A percentile compares a stretch with the other conserved stretches of the same genome.
phyloP scores from a whole-genome alignment of 495 filamentous ascomycete species.

The Neurospora tetraspora region DNA sequence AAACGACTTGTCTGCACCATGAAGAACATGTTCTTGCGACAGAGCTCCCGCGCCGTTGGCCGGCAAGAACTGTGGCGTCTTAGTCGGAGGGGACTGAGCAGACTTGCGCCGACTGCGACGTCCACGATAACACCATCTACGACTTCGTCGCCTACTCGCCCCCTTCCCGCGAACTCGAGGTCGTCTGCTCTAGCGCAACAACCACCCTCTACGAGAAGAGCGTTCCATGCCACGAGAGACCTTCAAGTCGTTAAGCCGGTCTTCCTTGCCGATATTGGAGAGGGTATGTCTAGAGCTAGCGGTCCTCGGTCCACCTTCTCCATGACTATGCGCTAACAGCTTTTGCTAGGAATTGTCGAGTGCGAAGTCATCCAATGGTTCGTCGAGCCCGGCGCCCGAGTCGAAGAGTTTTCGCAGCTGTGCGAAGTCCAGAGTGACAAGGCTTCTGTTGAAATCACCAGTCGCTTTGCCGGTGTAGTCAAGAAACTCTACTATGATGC shows the following conservation, averaged over 20 bases:
- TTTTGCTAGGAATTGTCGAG: conserved; percentile 73
- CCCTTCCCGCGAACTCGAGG: conserved; percentile 1
- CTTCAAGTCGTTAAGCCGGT: conserved; percentile 70
- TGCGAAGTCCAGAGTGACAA: conserved; percentile 99
- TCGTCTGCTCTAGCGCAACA: conserved; percentile 8
- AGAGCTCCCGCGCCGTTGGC: conserved; percentile 30
- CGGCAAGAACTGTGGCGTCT: conserved; percentile 27
- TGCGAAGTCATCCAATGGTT: conserved; percentile 99
- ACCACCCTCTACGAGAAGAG: conserved; percentile 18
- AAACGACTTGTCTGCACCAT: not conserved
- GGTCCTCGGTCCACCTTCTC: not conserved
- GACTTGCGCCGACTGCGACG: conserved; percentile 12
- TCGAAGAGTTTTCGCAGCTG: conserved; percentile 95
- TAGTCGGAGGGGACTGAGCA: conserved; percentile 19
- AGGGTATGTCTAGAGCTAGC: conserved; percentile 48
- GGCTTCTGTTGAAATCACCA: conserved; percentile 97
- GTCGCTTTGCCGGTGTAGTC: conserved; percentile 86
- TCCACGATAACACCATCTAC: not conserved
- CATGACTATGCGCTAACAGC: not conserved
- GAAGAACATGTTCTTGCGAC: conserved; percentile 33
- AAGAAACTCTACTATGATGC: conserved; percentile 94
- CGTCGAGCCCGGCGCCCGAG: conserved; percentile 86
- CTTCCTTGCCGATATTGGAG: conserved; percentile 88
- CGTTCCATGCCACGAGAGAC: conserved; percentile 52
- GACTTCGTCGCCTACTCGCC: not conserved